A percentile compares a stretch with the other conserved stretches of the same genome.
Conservation (phyloP, 176 grass and related monocot genomes). For the Rhipidocladum racemiflorum region DNA sequence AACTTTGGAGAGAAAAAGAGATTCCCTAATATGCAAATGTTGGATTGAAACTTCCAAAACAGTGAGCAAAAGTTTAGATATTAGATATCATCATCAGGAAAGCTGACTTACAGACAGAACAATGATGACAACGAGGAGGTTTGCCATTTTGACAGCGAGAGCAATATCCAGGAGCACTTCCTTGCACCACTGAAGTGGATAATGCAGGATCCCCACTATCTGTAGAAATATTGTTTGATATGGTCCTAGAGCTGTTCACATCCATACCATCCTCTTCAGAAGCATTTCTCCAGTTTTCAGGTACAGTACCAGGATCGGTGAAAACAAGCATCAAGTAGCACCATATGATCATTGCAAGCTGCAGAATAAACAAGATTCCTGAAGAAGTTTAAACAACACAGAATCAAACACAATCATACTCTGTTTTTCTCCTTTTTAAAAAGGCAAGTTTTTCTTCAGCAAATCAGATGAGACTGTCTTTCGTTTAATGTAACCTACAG, state of each 20-base stretch:
- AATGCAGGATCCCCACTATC: slow-evolving; percentile 37
- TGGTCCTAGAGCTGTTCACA: slow-evolving; percentile 21
- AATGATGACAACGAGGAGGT: slow-evolving; percentile 88
- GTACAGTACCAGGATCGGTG: slow-evolving; percentile 74
- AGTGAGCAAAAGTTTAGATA: background rate
- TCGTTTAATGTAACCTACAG: background rate
- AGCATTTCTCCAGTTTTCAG: slow-evolving; percentile 69
- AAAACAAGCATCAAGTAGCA: slow-evolving; percentile 83
- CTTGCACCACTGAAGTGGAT: slow-evolving; percentile 46
- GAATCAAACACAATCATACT: slow-evolving; percentile 34
- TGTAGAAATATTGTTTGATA: slow-evolving; percentile 29
- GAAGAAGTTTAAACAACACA: slow-evolving; percentile 56
- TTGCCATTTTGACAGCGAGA: slow-evolving; percentile 78
- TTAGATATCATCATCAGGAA: slow-evolving; percentile 13
- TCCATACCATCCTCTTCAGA: slow-evolving; percentile 45
- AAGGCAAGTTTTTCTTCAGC: background rate
- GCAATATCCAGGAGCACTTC: slow-evolving; percentile 53
- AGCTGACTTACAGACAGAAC: slow-evolving; percentile 82
- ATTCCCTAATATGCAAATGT: background rate
- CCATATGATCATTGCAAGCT: slow-evolving; percentile 83
- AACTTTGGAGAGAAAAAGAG: background rate
- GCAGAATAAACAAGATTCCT: slow-evolving; percentile 74
- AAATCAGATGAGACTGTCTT: background rate
- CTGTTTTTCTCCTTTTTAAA: slow-evolving; percentile 25
- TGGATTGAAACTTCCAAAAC: background rate